Conservation (phyloP, 1,139 yeast species). For the Pichia kudriavzevii region DNA sequence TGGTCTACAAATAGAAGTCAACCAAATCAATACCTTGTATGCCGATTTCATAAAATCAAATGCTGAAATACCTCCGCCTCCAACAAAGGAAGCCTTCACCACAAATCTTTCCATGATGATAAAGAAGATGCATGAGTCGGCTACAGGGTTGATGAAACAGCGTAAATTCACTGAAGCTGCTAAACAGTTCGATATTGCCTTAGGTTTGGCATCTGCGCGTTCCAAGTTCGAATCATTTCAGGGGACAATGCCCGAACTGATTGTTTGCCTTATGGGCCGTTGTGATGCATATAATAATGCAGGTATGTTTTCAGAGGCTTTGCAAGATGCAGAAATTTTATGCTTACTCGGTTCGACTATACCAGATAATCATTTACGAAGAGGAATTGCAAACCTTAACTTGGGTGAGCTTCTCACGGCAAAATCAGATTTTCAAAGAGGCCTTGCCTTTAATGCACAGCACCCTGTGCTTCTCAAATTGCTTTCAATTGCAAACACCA, state of each 20-base stretch:
- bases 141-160: conserved; percentile 54
- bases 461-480: conserved; percentile 42
- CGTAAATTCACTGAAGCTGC: conserved; percentile 65
- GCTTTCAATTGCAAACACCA: conserved; percentile 38
- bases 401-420: conserved; percentile 70
- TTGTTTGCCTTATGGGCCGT: conserved; percentile 66
- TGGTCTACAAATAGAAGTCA: conserved; percentile 41
- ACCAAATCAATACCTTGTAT: conserved; percentile 58
- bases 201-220: conserved; percentile 72
- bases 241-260: conserved; percentile 69
- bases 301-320: conserved; percentile 62
- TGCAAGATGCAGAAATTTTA: conserved; percentile 74
- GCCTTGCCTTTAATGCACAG: conserved; percentile 55
- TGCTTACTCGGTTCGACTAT: conserved; percentile 54
- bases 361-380: conserved; percentile 76
- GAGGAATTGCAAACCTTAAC: conserved; percentile 66
- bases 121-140: conserved; percentile 67
- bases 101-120: conserved; percentile 59
- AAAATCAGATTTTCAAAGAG: conserved; percentile 69
- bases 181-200: conserved; percentile 65
- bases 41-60: conserved; percentile 52
- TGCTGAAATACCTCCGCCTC: conserved; percentile 64
- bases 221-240: conserved; percentile 83
- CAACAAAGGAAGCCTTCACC: conserved; percentile 44
- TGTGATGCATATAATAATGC: conserved; percentile 73